These are phyloP conservation scores for Chytriomyces sp. DNA, from an alignment of 192 early-diverging fungal species.

Conservation along the genomic window DNA sequence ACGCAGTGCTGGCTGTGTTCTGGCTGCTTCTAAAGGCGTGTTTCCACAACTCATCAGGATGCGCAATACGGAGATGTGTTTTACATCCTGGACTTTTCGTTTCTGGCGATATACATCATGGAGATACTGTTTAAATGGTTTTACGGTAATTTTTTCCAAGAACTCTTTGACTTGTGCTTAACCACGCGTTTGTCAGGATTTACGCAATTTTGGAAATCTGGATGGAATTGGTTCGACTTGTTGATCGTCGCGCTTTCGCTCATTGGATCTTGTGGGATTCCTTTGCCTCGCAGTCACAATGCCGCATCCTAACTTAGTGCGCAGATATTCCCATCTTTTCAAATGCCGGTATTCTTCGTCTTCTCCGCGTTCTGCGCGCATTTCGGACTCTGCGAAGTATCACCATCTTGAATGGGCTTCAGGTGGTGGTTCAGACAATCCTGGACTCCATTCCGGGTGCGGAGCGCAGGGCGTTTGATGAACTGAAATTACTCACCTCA, in stretches of 20 bases:
- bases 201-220: constrained; percentile 42
- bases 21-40: neutral
- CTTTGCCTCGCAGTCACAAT: neutral
- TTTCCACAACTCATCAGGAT: constrained; percentile 23
- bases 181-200: constrained; percentile 14
- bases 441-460: constrained; percentile 42
- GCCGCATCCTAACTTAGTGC: neutral
- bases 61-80: constrained; percentile 38
- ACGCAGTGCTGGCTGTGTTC: neutral
- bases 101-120: constrained; percentile 40
- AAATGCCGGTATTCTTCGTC: constrained; percentile 34
- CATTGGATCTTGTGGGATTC: constrained; percentile 2
- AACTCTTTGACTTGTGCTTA: neutral
- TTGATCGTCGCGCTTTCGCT: constrained; percentile 30
- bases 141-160: constrained; percentile 20
- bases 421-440: constrained; percentile 46
- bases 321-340: constrained; percentile 19
- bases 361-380: constrained; percentile 41
- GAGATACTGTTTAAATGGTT: constrained; percentile 51
- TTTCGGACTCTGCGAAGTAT: constrained; percentile 41
- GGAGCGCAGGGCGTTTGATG: neutral
- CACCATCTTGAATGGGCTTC: constrained; percentile 40
- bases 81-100: constrained; percentile 37
- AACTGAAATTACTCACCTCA: neutral
- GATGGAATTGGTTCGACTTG: constrained; percentile 43